Percentiles rank a stretch among this genome's conserved stretches.
phyloP scores from a whole-genome alignment of 305 asterid genomes.

The Fraxinus velutina region DNA sequence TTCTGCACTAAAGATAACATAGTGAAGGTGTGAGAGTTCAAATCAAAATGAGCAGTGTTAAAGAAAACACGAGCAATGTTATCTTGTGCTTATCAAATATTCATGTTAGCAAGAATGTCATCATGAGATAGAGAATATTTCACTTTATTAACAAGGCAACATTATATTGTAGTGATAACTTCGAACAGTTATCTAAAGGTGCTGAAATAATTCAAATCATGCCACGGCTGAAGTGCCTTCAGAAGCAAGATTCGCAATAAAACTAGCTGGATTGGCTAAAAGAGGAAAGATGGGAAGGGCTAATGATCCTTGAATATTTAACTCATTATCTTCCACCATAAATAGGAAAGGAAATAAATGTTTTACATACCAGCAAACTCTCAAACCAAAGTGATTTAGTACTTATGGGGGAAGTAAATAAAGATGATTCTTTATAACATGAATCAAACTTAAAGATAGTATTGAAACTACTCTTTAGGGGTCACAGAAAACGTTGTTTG shows the following conservation, averaged over 20 bases:
- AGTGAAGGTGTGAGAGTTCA: background rate
- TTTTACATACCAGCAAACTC: slow-evolving; percentile 11
- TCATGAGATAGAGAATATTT: background rate
- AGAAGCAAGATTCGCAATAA: background rate
- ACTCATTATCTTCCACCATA: background rate
- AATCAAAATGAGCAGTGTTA: background rate
- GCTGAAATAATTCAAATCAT: slow-evolving; percentile 1
- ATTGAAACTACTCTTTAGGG: slow-evolving; percentile 5
- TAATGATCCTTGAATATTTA: slow-evolving; percentile 7
- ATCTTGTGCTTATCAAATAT: background rate
- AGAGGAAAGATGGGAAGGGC: background rate
- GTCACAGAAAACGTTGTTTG: slow-evolving; percentile 2
- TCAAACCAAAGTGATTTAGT: background rate
- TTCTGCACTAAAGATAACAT: background rate
- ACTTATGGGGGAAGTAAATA: slow-evolving; percentile 8
- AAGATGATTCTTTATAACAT: slow-evolving; percentile 9
- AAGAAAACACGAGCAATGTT: background rate
- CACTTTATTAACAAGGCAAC: background rate
- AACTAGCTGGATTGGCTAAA: background rate
- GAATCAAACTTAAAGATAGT: slow-evolving; percentile 4
- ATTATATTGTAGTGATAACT: background rate
- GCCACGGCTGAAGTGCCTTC: background rate
- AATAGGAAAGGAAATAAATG: background rate
- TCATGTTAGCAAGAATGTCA: background rate
- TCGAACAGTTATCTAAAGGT: background rate